Evolutionary conservation across 371 early-diverging fungal species (phyloP).

Genomic region (Mucor indicus): DNA sequence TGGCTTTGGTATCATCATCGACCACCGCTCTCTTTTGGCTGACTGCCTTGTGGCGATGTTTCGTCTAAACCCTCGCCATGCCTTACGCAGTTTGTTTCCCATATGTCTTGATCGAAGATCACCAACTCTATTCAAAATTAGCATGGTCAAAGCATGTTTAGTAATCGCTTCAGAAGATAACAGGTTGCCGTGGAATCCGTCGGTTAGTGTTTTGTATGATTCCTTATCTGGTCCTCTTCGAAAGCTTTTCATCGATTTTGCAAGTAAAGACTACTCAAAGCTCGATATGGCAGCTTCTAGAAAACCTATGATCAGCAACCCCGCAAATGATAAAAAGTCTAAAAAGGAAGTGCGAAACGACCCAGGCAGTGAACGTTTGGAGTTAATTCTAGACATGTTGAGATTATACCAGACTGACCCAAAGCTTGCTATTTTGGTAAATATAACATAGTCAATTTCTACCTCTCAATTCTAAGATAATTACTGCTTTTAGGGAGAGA

Average conservation of each 20-base stretch:
- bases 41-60: slow-evolving; percentile 77
- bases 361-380: slow-evolving; percentile 58
- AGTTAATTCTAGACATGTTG: slow-evolving; percentile 70
- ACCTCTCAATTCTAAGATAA: too few relatives aligned
- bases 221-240: slow-evolving; percentile 67
- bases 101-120: slow-evolving; percentile 66
- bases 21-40: slow-evolving; percentile 60
- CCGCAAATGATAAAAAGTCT: slow-evolving; percentile 33
- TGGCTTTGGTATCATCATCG: slow-evolving; percentile 52
- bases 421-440: slow-evolving; percentile 66
- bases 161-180: slow-evolving; percentile 71
- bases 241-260: slow-evolving; percentile 60
- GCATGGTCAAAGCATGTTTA: slow-evolving; percentile 74
- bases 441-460: too few relatives aligned
- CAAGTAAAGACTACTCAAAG: slow-evolving; percentile 40
- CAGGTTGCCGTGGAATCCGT: slow-evolving; percentile 74
- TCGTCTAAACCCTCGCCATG: slow-evolving; percentile 67
- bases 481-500: slow-evolving; percentile 45
- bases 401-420: slow-evolving; percentile 76
- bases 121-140: slow-evolving; percentile 69
- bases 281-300: slow-evolving; percentile 24
- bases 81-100: slow-evolving; percentile 68
- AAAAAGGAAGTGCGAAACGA: slow-evolving; percentile 46
- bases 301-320: slow-evolving; percentile 20
- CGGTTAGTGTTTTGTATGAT: slow-evolving; percentile 62